Evolutionary conservation across 768 basidiomycete genomes (phyloP).

Genomic region (Albatrellus ellisii): DNA sequence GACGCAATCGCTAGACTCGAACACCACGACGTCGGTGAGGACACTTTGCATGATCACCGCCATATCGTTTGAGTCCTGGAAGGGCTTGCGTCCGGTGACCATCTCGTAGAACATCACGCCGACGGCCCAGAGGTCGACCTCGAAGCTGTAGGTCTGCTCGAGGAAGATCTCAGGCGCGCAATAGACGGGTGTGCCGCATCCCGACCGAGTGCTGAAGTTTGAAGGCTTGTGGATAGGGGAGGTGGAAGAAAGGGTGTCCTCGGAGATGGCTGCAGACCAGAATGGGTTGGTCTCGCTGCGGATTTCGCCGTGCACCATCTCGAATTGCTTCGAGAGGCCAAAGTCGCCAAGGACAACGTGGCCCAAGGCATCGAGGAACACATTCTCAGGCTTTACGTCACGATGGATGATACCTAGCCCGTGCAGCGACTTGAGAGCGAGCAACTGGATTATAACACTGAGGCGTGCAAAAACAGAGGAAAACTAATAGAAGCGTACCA

Average conservation of each 20-base stretch:
- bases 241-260: not conserved
- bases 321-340: conserved; percentile 5
- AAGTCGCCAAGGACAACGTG: conserved; percentile 8
- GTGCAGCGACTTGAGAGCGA: conserved; percentile 8
- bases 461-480: not conserved
- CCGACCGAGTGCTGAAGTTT: not conserved
- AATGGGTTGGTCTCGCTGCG: not conserved
- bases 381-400: conserved; percentile 9
- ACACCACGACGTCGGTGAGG: not conserved
- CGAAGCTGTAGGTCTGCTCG: conserved; percentile 3
- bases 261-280: not conserved
- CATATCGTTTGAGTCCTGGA: not conserved
- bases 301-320: not conserved
- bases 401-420: conserved; percentile 5
- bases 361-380: conserved; percentile 6
- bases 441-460: not conserved
- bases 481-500: conserved; percentile 1
- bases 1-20: not conserved
- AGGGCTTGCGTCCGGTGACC: conserved; percentile 22
- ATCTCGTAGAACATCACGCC: conserved; percentile 92
- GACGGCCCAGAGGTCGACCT: conserved; percentile 92
- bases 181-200: conserved; percentile 6
- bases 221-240: not conserved
- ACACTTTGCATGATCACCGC: not conserved
- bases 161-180: conserved; percentile 6